Conservation (phyloP, 768 basidiomycete genomes). For the Lactarius pseudohatsudake region DNA sequence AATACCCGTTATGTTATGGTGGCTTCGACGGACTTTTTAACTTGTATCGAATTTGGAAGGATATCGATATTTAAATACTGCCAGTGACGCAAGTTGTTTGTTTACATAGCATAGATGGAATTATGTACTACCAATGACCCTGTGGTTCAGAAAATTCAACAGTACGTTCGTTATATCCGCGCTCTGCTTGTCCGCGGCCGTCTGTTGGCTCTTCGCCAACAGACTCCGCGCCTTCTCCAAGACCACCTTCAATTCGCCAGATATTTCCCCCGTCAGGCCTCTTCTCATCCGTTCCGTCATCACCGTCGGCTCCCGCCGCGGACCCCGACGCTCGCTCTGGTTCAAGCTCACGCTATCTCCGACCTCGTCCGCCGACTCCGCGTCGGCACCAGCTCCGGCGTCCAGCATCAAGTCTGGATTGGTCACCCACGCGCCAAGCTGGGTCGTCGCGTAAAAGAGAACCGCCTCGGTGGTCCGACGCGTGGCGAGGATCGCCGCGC, state of each 20-base stretch:
- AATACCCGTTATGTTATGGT: neutral
- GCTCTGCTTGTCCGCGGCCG: slow-evolving; percentile 43
- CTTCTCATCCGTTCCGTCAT: slow-evolving; percentile 67
- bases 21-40: neutral
- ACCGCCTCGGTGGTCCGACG: slow-evolving; percentile 66
- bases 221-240: slow-evolving; percentile 64
- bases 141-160: slow-evolving; percentile 62
- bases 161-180: slow-evolving; percentile 58
- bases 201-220: slow-evolving; percentile 55
- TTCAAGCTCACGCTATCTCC: slow-evolving; percentile 15
- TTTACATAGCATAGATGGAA: neutral
- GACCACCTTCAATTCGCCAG: slow-evolving; percentile 64
- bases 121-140: slow-evolving; percentile 40
- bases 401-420: slow-evolving; percentile 55
- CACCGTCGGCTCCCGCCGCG: slow-evolving; percentile 43
- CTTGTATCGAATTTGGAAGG: neutral
- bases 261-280: slow-evolving; percentile 81
- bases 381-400: slow-evolving; percentile 32
- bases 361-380: slow-evolving; percentile 46
- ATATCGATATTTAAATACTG: neutral
- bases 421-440: slow-evolving; percentile 75
- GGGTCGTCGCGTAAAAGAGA: slow-evolving; percentile 69
- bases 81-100: neutral
- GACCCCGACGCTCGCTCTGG: slow-evolving; percentile 43
- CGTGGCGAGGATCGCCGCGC: slow-evolving; percentile 54